A percentile compares a stretch with the other conserved stretches of the same genome.
Evolutionary conservation across 257 asterid species (phyloP).

Genomic region (Phtheirospermum japonicum): DNA sequence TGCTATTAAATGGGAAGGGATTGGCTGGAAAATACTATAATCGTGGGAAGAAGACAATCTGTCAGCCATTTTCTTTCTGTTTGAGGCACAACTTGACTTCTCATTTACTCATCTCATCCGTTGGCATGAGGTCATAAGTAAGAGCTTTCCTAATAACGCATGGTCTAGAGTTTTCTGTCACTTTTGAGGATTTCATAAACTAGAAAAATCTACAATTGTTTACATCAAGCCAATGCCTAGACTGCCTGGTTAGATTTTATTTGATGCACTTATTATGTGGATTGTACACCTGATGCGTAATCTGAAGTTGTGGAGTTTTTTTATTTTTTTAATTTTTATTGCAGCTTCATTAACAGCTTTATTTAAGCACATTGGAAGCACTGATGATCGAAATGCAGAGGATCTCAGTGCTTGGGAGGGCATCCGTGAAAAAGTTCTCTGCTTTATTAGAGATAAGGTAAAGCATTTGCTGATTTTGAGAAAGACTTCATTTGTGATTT

Average conservation of each 20-base stretch:
- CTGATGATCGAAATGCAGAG: conserved; percentile 75
- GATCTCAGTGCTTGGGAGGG: conserved; percentile 78
- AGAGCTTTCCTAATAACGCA: background rate
- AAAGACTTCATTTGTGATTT: background rate
- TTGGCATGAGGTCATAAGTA: conserved; percentile 10
- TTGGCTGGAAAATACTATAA: conserved; percentile 9
- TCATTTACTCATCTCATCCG: conserved; percentile 11
- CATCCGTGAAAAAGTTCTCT: conserved; percentile 81
- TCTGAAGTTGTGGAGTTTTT: conserved; percentile 21
- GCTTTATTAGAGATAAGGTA: conserved; percentile 88
- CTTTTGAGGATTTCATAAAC: conserved; percentile 2
- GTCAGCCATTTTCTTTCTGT: conserved; percentile 4
- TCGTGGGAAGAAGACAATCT: conserved; percentile 5
- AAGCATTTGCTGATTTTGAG: conserved; percentile 10
- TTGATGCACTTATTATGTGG: conserved; percentile 11
- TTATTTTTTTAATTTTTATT: conserved; percentile 21
- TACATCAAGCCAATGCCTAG: conserved; percentile 2
- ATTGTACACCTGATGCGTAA: conserved; percentile 9
- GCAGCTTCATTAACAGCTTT: conserved; percentile 90
- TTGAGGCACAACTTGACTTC: conserved; percentile 21
- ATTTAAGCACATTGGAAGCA: conserved; percentile 83
- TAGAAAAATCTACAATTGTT: conserved; percentile 15
- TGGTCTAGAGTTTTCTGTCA: background rate
- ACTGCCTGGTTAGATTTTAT: conserved; percentile 11
- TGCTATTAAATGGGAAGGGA: conserved; percentile 12